phyloP scores from a whole-genome alignment of 1,284 basidiomycete species.

The Leucoagaricus sp. region DNA sequence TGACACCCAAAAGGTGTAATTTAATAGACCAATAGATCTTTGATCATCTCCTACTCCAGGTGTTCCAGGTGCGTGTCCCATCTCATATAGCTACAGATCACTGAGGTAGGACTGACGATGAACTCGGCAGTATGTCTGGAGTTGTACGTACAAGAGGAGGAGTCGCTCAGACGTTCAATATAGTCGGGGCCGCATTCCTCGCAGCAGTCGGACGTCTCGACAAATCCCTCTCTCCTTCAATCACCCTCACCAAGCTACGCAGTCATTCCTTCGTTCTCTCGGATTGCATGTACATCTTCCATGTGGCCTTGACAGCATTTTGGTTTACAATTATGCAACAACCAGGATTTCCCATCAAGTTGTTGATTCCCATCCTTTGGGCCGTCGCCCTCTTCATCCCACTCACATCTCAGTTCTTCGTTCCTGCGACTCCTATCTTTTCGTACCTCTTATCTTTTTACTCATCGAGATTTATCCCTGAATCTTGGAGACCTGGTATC shows the following conservation, averaged over 20 bases:
- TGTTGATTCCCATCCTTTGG: conserved; percentile 81
- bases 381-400: conserved; percentile 75
- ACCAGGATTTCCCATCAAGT: conserved; percentile 75
- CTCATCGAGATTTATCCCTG: conserved; percentile 84
- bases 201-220: conserved; percentile 71
- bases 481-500: conserved; percentile 73
- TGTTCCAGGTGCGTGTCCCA: background rate
- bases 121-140: conserved; percentile 5
- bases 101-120: background rate
- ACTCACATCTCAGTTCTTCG: conserved; percentile 89
- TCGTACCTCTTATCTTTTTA: conserved; percentile 87
- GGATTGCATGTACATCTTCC: conserved; percentile 67
- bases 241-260: conserved; percentile 66
- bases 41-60: background rate
- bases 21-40: background rate
- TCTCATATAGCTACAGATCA: background rate
- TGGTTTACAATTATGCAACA: conserved; percentile 79
- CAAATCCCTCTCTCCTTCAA: conserved; percentile 71
- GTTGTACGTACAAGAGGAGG: conserved; percentile 3
- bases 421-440: conserved; percentile 88
- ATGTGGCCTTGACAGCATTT: conserved; percentile 67
- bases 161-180: conserved; percentile 18
- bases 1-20: background rate
- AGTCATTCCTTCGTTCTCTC: conserved; percentile 60
- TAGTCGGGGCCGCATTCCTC: conserved; percentile 51